A percentile compares a stretch with the other conserved stretches of the same genome.
These are phyloP conservation scores for Hypomontagnella submonticulosa DNA, from an alignment of 495 filamentous ascomycete genomes.

Conservation along the genomic window DNA sequence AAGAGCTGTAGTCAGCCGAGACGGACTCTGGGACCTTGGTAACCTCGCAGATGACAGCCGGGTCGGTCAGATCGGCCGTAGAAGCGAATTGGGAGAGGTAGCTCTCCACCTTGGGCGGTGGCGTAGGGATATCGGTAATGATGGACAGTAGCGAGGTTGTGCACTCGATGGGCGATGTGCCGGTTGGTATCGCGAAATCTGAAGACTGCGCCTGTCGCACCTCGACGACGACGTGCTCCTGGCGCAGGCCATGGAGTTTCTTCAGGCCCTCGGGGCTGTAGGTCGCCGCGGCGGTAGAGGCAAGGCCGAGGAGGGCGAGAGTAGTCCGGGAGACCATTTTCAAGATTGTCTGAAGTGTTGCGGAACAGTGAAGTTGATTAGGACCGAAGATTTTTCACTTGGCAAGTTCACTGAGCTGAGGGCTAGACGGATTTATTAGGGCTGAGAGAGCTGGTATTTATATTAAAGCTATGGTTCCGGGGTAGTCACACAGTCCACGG, in stretches of 20 bases:
- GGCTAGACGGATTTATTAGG: too few relatives aligned
- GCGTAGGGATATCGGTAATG: constrained; percentile 21
- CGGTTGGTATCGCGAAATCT: background rate
- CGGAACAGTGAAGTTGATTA: too few relatives aligned
- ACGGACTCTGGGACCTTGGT: constrained; percentile 29
- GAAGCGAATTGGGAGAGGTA: constrained; percentile 3
- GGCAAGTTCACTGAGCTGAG: too few relatives aligned
- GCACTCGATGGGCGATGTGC: constrained; percentile 9
- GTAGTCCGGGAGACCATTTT: constrained; percentile 32
- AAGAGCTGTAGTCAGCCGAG: constrained; percentile 26
- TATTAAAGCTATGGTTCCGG: too few relatives aligned
- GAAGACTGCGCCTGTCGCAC: constrained; percentile 22
- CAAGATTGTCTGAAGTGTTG: background rate
- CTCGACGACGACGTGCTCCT: constrained; percentile 29
- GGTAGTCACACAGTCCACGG: too few relatives aligned
- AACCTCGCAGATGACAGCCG: constrained; percentile 17
- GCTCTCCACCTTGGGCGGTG: background rate
- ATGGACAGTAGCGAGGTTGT: background rate
- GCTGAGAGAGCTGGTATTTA: too few relatives aligned
- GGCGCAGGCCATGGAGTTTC: constrained; percentile 12
- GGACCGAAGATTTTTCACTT: too few relatives aligned
- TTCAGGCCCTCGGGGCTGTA: constrained; percentile 20
- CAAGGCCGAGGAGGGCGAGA: constrained; percentile 28
- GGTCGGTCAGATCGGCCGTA: constrained; percentile 21
- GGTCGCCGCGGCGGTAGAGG: constrained; percentile 29